phyloP scores from a whole-genome alignment of 176 grass and related monocot species.

The Triticum timopheevii region DNA sequence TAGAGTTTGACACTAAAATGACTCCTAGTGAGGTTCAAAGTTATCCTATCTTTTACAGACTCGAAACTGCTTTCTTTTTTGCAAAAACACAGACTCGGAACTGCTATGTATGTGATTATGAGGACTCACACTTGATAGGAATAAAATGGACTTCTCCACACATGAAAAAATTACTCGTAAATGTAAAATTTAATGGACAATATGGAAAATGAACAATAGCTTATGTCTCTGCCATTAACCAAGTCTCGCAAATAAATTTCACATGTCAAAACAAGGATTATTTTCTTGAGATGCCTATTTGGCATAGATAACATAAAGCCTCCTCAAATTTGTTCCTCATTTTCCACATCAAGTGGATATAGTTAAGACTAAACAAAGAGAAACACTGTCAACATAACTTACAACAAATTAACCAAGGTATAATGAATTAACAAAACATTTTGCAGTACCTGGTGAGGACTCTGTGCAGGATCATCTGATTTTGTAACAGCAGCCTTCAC shows the following conservation, averaged over 20 bases:
- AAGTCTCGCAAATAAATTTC: neutral
- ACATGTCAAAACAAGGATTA: too few relatives aligned
- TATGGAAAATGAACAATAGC: neutral
- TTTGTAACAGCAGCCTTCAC: conserved; percentile 83
- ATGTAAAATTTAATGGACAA: neutral
- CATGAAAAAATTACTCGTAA: neutral
- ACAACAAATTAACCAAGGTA: neutral
- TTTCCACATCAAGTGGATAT: neutral
- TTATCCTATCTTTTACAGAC: too few relatives aligned
- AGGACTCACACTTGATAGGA: neutral
- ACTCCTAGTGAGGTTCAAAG: too few relatives aligned
- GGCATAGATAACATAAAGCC: neutral
- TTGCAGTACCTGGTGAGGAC: conserved; percentile 77
- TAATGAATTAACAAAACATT: conserved; percentile 16
- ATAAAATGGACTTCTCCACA: neutral
- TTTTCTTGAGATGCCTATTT: too few relatives aligned
- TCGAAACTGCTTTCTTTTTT: too few relatives aligned
- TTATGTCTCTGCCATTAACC: neutral
- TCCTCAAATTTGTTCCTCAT: neutral
- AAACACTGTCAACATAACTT: neutral
- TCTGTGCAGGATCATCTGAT: conserved; percentile 71
- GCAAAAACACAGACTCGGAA: too few relatives aligned
- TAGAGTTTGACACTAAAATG: too few relatives aligned
- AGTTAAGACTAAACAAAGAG: neutral
- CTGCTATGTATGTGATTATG: too few relatives aligned